Base-by-base conservation (phyloP, 2,329 filamentous ascomycete genomes). In the Stromatinia cepivora region DNA sequence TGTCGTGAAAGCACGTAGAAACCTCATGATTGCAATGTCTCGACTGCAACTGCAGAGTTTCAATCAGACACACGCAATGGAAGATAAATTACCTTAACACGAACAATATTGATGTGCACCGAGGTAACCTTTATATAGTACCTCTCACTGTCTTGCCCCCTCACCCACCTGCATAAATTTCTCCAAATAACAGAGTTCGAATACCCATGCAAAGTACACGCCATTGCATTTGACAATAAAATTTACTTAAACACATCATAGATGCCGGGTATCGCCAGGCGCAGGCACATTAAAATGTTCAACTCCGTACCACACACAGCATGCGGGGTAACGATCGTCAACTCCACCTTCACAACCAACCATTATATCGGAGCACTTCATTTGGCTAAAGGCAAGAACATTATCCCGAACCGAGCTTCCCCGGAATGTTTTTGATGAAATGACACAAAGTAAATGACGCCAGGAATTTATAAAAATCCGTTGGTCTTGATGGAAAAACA, bases 1-100 rank as follows among this genome's bases (percentile, higher is more conserved):
- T 62, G 77, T 69, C 25, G 76, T 72, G 71, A 77, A 77, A 54
- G 76, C 71, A 45, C 75, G 75, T 52, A 79, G 70, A 67, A 82
- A 70, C 76, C 79, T 83, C 81, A 82, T 83, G 57, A 48, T 46
- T 67, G 66, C 54, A 67, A 67, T 39, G 22, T 39, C 42, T 58
- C 64, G 59, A 61, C 36, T 39, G 64, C 31, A 48, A 64, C 28
- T 64, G 31, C 53, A 59, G 52, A 28, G 45, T 22, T 22, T 48
- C n/a, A 39, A 22, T 31, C 53, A 59, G 9, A 58, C 28, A 36
- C 53, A 58, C n/a, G 45, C 28, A 36, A 54, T 46, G 20, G 42
- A 58, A 28, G n/a, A 45, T 34, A 15, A 66, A 46, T 20, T 15
- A 25, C 39, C 11, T 58, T 25, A 1, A 48, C n/a, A 36, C 31